Base-by-base conservation (phyloP, 1,284 basidiomycete genomes). In the Pyrrhoderma noxium region DNA sequence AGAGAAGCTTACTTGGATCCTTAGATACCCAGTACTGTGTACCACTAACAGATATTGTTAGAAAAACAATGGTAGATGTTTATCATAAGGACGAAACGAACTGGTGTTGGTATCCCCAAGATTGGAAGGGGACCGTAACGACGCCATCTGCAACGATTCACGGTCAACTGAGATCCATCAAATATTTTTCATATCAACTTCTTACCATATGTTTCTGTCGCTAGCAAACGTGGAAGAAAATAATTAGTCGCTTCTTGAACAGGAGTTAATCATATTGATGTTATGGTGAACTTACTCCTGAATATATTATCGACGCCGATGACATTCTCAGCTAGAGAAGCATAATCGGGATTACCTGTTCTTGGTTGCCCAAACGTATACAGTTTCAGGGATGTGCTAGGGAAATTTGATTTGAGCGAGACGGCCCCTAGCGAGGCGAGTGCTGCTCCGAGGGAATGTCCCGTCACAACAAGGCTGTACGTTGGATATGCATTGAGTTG, bases 361-460 rank as follows among this genome's bases (percentile, higher is more conserved):
- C 74, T 65, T 22, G 74, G 73, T 59, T 75, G 74, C 19, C 73
- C 73, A 55, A 67, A 74, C 2, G 72, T 75, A 53, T 68, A 75
- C 9, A 74, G 52, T 25, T 60, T 61, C 22, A 72, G 23, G 1
- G 57, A 31, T 11, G 54, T 58, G 13, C 52, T 58, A 9, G 67
- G 65, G 49, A 68, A 66, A 18, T 62, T 66, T 23, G 65, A 56
- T 37, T 59, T 64, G 34, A 73, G 58, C 2, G 70, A 70, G 8
- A 72, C 45, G 1, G 69, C 69, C 16, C 67, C 70, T 16, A 75
- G 61, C 8, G 71, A 67, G 2, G 71, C 68, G 49, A 73, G 58
- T 1, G 73, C 64, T 23, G 67, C 73, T 52, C 68, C 66, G 11
- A 68, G 57, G n/a, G 64, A 67, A 55, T 67, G 66, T 62, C 70